Evolutionary conservation across 345 rosid genomes (phyloP).

Genomic region (Gossypium raimondii): DNA sequence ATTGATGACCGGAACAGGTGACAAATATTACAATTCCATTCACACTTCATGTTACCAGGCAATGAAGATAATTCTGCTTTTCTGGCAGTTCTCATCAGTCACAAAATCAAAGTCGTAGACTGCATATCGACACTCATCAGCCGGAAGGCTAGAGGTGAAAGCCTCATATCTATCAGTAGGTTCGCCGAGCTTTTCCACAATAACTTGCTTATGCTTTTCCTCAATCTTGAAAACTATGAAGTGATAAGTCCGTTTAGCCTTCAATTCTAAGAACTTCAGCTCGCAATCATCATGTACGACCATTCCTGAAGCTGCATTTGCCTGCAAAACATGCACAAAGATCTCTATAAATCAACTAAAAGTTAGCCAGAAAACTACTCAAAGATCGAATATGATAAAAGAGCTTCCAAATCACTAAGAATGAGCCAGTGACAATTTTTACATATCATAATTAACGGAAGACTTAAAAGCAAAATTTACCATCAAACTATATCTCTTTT

Average conservation of each 20-base stretch:
- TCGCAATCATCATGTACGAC: constrained; percentile 42
- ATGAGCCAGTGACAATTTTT: too few relatives aligned
- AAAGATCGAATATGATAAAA: too few relatives aligned
- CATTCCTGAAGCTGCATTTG: constrained; percentile 48
- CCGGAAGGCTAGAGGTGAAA: constrained; percentile 53
- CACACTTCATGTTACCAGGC: constrained; percentile 41
- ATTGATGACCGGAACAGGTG: neutral
- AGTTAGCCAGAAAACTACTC: too few relatives aligned
- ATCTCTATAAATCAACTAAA: too few relatives aligned
- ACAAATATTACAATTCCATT: neutral
- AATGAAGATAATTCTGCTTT: constrained; percentile 59
- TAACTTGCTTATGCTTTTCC: constrained; percentile 38
- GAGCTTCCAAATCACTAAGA: too few relatives aligned
- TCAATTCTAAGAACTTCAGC: constrained; percentile 57
- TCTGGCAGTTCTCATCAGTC: constrained; percentile 60
- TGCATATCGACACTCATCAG: constrained; percentile 9
- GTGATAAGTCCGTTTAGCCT: constrained; percentile 55
- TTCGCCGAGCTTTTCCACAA: constrained; percentile 61
- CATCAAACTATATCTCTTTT: too few relatives aligned
- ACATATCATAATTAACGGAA: neutral
- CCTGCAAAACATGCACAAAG: constrained; percentile 18
- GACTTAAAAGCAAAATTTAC: too few relatives aligned
- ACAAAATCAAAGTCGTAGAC: constrained; percentile 49
- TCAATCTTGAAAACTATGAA: constrained; percentile 41
- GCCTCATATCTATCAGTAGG: constrained; percentile 49